phyloP scores from a whole-genome alignment of 202 grass and related monocot species.

The Musa balbisiana region DNA sequence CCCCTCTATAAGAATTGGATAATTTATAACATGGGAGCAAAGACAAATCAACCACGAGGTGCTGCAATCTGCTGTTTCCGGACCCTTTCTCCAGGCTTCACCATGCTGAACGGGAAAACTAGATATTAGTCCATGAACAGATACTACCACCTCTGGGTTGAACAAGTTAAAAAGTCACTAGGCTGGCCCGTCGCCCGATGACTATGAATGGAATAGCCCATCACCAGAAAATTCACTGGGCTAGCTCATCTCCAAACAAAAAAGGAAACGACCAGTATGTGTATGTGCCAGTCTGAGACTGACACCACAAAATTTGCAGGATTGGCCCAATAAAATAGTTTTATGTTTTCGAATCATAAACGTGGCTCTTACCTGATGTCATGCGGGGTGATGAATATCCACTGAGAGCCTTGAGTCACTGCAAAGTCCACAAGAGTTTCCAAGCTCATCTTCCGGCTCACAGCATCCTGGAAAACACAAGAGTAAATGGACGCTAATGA shows the following conservation, averaged over 20 bases:
- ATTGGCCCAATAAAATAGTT: not conserved
- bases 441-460: conserved; percentile 93
- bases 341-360: not conserved
- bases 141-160: too few relatives aligned
- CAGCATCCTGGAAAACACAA: conserved; percentile 58
- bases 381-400: conserved; percentile 92
- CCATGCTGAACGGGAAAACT: conserved; percentile 46
- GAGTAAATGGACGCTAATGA: conserved; percentile 10
- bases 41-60: conserved; percentile 46
- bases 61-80: conserved; percentile 94
- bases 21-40: too few relatives aligned
- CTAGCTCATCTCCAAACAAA: too few relatives aligned
- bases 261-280: too few relatives aligned
- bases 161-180: too few relatives aligned
- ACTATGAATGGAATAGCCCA: too few relatives aligned
- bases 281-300: too few relatives aligned
- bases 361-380: conserved; percentile 59
- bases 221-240: too few relatives aligned
- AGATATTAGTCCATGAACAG: not conserved
- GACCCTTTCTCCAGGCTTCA: conserved; percentile 66
- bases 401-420: conserved; percentile 67
- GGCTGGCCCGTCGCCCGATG: too few relatives aligned
- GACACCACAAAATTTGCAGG: too few relatives aligned
- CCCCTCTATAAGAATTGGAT: too few relatives aligned
- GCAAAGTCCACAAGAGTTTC: conserved; percentile 88